Conservation (phyloP, 2,329 filamentous ascomycete species). For the Penicillium sp. region DNA sequence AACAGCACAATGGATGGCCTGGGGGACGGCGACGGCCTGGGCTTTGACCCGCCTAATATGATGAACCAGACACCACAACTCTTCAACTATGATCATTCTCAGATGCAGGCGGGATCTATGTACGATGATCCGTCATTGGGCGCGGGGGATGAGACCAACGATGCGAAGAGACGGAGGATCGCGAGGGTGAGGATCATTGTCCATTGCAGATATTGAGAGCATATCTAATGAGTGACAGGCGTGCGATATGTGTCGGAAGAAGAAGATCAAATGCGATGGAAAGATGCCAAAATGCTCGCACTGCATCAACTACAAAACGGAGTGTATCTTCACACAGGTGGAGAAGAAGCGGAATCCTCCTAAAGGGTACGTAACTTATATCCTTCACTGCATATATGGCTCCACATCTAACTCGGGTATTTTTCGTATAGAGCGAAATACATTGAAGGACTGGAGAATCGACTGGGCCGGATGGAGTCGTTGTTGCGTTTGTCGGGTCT, state of each 20-base stretch:
- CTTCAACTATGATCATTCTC: conserved; percentile 58
- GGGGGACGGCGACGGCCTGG: conserved; percentile 34
- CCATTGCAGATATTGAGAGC: neutral
- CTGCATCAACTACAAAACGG: conserved; percentile 95
- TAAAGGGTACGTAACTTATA: conserved; percentile 64
- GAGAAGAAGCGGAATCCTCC: conserved; percentile 97
- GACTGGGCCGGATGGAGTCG: conserved; percentile 90
- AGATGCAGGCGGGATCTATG: conserved; percentile 39
- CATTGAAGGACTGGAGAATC: conserved; percentile 91
- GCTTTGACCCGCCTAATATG: conserved; percentile 44
- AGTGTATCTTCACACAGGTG: conserved; percentile 93
- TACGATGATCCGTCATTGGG: conserved; percentile 40
- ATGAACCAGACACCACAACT: conserved; percentile 60
- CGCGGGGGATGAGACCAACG: conserved; percentile 52
- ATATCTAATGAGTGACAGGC: conserved; percentile 47
- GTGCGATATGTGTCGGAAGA: conserved; percentile 92
- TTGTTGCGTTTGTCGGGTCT: conserved; percentile 77
- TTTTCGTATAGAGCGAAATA: conserved; percentile 65
- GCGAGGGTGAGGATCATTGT: conserved; percentile 61
- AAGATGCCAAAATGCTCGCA: conserved; percentile 91
- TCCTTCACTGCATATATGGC: neutral
- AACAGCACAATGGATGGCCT: conserved; percentile 28
- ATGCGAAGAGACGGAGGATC: conserved; percentile 81
- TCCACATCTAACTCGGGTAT: conserved; percentile 32
- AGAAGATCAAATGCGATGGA: conserved; percentile 92